These are phyloP conservation scores for Xylaria longipes DNA, from an alignment of 495 filamentous ascomycete genomes.

Conservation along the genomic window DNA sequence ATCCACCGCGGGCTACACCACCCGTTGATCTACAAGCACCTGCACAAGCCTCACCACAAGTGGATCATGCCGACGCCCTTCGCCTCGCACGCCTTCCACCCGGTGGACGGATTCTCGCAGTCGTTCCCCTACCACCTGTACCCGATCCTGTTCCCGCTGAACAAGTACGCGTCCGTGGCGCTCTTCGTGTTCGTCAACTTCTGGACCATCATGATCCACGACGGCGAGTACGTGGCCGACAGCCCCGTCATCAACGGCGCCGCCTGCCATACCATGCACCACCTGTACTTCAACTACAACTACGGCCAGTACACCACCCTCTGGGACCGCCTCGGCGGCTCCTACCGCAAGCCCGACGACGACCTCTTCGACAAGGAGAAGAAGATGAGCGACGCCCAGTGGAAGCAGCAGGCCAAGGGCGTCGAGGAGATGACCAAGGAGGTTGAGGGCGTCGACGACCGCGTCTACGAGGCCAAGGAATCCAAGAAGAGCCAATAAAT, in stretches of 20 bases:
- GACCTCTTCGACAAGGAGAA: slow-evolving; percentile 86
- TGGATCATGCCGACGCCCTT: slow-evolving; percentile 99
- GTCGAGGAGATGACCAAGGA: slow-evolving; percentile 85
- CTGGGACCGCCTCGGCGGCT: slow-evolving; percentile 90
- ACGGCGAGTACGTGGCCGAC: slow-evolving; percentile 93
- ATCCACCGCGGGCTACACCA: slow-evolving; percentile 93
- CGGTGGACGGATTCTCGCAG: slow-evolving; percentile 91
- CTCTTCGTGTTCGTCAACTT: slow-evolving; percentile 94
- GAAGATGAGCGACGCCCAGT: slow-evolving; percentile 84
- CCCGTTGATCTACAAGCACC: slow-evolving; percentile 78
- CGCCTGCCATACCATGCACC: slow-evolving; percentile 96
- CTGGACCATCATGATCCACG: slow-evolving; percentile 98
- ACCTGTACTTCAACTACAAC: slow-evolving; percentile 99
- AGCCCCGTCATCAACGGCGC: slow-evolving; percentile 90
- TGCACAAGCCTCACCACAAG: slow-evolving; percentile 98
- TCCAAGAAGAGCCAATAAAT: slow-evolving; percentile 56
- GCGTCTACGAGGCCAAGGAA: slow-evolving; percentile 63
- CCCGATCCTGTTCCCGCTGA: slow-evolving; percentile 90
- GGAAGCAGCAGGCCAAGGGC: slow-evolving; percentile 80
- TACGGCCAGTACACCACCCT: slow-evolving; percentile 96
- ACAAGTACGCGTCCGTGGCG: slow-evolving; percentile 85
- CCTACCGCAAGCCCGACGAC: slow-evolving; percentile 86
- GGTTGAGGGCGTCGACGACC: slow-evolving; percentile 88
- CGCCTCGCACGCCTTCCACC: slow-evolving; percentile 94
- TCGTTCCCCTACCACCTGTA: slow-evolving; percentile 92